A percentile compares a stretch with the other conserved stretches of the same genome.
phyloP scores from a whole-genome alignment of 495 filamentous ascomycete species.

The Tuber aestivum region DNA sequence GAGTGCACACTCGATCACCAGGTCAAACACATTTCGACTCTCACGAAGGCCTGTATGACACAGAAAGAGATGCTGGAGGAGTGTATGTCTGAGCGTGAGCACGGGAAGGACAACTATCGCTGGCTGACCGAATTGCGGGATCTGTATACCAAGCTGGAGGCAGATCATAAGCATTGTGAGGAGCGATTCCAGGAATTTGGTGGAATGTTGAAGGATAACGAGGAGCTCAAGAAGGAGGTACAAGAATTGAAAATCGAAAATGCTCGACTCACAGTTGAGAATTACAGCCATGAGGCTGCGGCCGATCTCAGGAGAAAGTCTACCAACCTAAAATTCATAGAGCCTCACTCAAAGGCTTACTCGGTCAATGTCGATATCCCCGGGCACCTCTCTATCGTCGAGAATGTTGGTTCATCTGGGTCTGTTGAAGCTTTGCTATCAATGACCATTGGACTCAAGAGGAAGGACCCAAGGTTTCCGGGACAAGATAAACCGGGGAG shows the following conservation, averaged over 20 bases:
- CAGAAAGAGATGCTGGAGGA: neutral
- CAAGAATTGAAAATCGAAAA: neutral
- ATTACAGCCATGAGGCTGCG: neutral
- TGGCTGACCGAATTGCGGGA: constrained; percentile 1
- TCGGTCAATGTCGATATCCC: neutral
- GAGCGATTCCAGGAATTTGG: neutral
- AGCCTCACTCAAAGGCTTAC: neutral
- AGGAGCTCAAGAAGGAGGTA: neutral
- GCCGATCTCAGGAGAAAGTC: neutral
- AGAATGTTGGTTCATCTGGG: neutral
- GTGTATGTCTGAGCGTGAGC: neutral
- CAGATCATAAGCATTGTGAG: neutral
- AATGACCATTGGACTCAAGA: neutral
- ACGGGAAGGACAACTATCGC: neutral
- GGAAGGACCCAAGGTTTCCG: neutral
- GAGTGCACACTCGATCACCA: neutral
- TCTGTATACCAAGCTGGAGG: neutral
- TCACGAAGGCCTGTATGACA: neutral
- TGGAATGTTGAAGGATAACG: neutral
- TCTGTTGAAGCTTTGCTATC: neutral
- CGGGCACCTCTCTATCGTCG: neutral
- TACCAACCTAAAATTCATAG: neutral
- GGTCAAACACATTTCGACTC: neutral
- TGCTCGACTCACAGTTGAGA: neutral
- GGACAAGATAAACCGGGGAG: neutral